A percentile compares a stretch with the other conserved stretches of the same genome.
Evolutionary conservation across 441 rosid genomes (phyloP).

Genomic region (Isatis lusitanica): DNA sequence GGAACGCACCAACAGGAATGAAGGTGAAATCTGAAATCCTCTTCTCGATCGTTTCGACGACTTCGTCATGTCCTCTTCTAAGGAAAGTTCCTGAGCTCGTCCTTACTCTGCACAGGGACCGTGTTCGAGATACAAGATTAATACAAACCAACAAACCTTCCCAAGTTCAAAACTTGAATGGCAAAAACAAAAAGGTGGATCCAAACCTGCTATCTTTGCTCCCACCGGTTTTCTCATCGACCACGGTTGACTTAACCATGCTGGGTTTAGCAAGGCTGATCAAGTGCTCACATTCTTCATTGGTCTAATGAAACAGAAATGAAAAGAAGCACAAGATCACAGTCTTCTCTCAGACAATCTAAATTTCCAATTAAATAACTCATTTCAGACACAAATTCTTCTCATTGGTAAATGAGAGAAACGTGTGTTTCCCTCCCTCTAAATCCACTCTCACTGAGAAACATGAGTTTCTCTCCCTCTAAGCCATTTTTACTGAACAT

Average conservation of each 20-base stretch:
- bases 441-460: background rate
- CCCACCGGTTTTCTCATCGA: slow-evolving; percentile 80
- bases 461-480: background rate
- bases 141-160: background rate
- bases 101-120: slow-evolving; percentile 46
- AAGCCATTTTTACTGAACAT: slow-evolving; percentile 1
- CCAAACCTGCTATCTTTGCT: slow-evolving; percentile 85
- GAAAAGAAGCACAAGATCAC: slow-evolving; percentile 6
- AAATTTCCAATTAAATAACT: background rate
- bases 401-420: background rate
- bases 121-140: background rate
- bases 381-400: slow-evolving; percentile 1
- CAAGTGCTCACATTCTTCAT: slow-evolving; percentile 81
- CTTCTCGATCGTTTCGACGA: slow-evolving; percentile 57
- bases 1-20: slow-evolving; percentile 64
- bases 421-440: background rate
- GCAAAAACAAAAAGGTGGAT: background rate
- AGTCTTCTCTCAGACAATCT: slow-evolving; percentile 1
- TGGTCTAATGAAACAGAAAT: slow-evolving; percentile 42
- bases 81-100: slow-evolving; percentile 74
- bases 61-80: slow-evolving; percentile 60
- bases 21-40: slow-evolving; percentile 72
- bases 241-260: slow-evolving; percentile 86
- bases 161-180: background rate
- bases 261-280: slow-evolving; percentile 77